These are phyloP conservation scores for Yamadazyma endophytica DNA, from an alignment of 805 yeast species.

Conservation along the genomic window DNA sequence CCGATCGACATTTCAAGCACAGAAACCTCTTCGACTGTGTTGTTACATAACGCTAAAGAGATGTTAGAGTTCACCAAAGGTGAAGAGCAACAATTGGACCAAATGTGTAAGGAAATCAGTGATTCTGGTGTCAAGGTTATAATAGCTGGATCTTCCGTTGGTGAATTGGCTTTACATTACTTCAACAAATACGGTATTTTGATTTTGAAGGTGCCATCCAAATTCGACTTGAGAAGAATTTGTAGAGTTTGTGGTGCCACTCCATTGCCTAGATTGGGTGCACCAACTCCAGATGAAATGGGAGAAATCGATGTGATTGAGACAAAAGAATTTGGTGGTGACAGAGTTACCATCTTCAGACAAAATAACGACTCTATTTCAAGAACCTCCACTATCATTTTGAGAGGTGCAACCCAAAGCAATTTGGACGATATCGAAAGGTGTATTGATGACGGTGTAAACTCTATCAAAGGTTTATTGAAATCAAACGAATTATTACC, in stretches of 20 bases:
- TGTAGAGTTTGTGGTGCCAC: conserved; percentile 97
- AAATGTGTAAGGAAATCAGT: conserved; percentile 72
- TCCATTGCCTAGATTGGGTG: conserved; percentile 89
- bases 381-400: conserved; percentile 82
- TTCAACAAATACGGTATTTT: conserved; percentile 81
- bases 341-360: conserved; percentile 89
- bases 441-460: conserved; percentile 95
- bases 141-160: conserved; percentile 91
- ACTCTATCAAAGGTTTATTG: conserved; percentile 83
- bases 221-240: conserved; percentile 89
- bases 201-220: conserved; percentile 86
- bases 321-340: conserved; percentile 94
- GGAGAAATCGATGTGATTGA: conserved; percentile 85
- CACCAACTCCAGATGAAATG: conserved; percentile 92
- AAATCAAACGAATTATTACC: conserved; percentile 77
- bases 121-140: conserved; percentile 86
- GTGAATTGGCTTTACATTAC: conserved; percentile 91
- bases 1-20: conserved; percentile 94
- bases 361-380: conserved; percentile 63
- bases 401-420: conserved; percentile 96
- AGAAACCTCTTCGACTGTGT: conserved; percentile 97
- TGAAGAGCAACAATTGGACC: conserved; percentile 91
- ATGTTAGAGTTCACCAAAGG: conserved; percentile 96
- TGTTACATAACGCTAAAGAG: conserved; percentile 92
- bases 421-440: conserved; percentile 92